Evolutionary conservation across 495 filamentous ascomycete species (phyloP).

Genomic region (Annulohypoxylon maeteangense): DNA sequence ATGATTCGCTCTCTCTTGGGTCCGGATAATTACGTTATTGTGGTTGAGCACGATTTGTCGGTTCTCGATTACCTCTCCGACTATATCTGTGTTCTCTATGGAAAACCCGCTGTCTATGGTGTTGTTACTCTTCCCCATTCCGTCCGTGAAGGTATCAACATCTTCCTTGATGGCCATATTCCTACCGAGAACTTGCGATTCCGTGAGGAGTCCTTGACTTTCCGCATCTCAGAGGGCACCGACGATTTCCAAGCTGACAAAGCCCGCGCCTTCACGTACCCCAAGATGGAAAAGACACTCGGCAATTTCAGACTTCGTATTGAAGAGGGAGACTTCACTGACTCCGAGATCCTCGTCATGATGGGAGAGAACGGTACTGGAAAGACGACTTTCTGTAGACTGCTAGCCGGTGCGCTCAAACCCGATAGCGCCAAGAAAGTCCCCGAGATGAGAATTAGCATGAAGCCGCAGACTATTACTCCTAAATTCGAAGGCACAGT

Average conservation of each 20-base stretch:
- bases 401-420: constrained; percentile 92
- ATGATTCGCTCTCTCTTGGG: constrained; percentile 90
- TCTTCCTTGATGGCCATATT: constrained; percentile 97
- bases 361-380: constrained; percentile 98
- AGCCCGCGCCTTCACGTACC: constrained; percentile 85
- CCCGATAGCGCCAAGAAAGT: constrained; percentile 81
- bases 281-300: constrained; percentile 91
- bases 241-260: constrained; percentile 92
- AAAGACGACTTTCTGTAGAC: constrained; percentile 97
- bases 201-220: constrained; percentile 95
- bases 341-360: constrained; percentile 99
- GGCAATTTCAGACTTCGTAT: constrained; percentile 87
- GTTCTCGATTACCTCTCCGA: constrained; percentile 98
- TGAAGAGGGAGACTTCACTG: constrained; percentile 87
- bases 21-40: constrained; percentile 94
- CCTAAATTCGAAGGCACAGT: constrained; percentile 95
- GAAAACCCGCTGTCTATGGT: constrained; percentile 93
- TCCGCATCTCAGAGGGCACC: constrained; percentile 91
- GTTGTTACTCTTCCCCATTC: constrained; percentile 97
- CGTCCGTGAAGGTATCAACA: constrained; percentile 99
- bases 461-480: constrained; percentile 99
- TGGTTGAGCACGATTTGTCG: constrained; percentile 98
- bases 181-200: constrained; percentile 98
- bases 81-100: constrained; percentile 97
- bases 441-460: constrained; percentile 94